Evolutionary conservation across 2,329 filamentous ascomycete genomes (phyloP).

Genomic region (Pyrenophora tritici-repentis): DNA sequence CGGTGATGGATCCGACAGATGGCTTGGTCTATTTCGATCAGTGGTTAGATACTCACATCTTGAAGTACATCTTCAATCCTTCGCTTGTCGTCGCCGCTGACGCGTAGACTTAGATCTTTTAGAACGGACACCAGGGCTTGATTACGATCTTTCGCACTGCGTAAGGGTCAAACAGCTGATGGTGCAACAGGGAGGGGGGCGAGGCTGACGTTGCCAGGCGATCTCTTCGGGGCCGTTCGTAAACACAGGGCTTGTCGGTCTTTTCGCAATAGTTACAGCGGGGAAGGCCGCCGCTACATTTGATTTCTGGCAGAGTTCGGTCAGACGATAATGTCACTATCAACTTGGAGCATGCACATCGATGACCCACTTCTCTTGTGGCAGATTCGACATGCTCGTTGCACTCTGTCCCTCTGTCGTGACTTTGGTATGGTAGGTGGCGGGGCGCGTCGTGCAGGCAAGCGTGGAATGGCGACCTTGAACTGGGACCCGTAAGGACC

Average conservation of each 20-base stretch:
- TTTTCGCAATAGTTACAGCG: conserved; percentile 38
- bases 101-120: conserved; percentile 22
- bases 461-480: conserved; percentile 15
- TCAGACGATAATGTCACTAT: neutral
- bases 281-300: conserved; percentile 41
- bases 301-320: conserved; percentile 31
- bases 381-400: conserved; percentile 19
- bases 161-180: conserved; percentile 1
- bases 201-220: conserved; percentile 29
- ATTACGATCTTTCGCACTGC: conserved; percentile 21
- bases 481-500: conserved; percentile 2
- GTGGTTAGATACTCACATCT: conserved; percentile 7
- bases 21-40: neutral
- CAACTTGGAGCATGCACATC: neutral
- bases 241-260: conserved; percentile 32
- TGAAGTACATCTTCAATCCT: conserved; percentile 18
- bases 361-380: conserved; percentile 20
- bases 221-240: conserved; percentile 37
- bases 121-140: conserved; percentile 16
- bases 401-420: conserved; percentile 12
- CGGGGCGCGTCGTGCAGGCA: conserved; percentile 9
- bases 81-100: conserved; percentile 13
- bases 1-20: neutral
- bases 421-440: conserved; percentile 7
- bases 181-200: neutral